These are phyloP conservation scores for Hypoxylon sp. DNA, from an alignment of 2,329 filamentous ascomycete genomes.

Conservation along the genomic window DNA sequence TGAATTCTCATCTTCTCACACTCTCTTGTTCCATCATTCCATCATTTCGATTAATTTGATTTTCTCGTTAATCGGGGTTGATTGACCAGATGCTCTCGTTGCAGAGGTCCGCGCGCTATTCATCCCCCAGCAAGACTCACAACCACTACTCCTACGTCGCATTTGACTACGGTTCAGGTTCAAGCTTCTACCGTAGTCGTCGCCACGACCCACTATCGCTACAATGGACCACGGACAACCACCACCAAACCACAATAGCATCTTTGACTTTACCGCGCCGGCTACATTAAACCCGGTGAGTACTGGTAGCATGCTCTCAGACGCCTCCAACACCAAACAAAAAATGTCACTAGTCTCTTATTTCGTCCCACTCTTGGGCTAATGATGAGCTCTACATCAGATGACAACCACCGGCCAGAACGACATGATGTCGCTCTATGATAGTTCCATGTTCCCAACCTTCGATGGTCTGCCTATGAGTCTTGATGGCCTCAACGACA, in stretches of 20 bases:
- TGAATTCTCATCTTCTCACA: conserved; percentile 1
- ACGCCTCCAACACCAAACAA: conserved; percentile 12
- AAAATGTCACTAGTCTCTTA: conserved; percentile 14
- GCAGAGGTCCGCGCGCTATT: conserved; percentile 34
- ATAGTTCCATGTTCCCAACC: conserved; percentile 47
- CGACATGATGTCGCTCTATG: conserved; percentile 54
- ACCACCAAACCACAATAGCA: conserved; percentile 55
- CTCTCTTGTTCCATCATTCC: conserved; percentile 9
- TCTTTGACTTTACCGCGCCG: conserved; percentile 57
- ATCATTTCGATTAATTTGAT: conserved; percentile 17
- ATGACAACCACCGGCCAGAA: conserved; percentile 49
- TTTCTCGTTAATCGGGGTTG: conserved; percentile 13
- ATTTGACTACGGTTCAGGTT: conserved; percentile 41
- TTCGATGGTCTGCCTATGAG: conserved; percentile 52
- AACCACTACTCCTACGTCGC: conserved; percentile 36
- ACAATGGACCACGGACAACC: conserved; percentile 54
- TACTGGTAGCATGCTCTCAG: conserved; percentile 31
- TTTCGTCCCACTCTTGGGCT: conserved; percentile 21
- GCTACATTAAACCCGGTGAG: conserved; percentile 51
- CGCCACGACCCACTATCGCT: conserved; percentile 41
- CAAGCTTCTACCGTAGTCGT: conserved; percentile 36
- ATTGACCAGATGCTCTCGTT: conserved; percentile 44
- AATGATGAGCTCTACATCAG: conserved; percentile 41
- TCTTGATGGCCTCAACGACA: conserved; percentile 51
- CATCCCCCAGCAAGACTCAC: conserved; percentile 32